Evolutionary conservation across 371 early-diverging fungal genomes (phyloP).

Genomic region (Apophysomyces ossiformis): DNA sequence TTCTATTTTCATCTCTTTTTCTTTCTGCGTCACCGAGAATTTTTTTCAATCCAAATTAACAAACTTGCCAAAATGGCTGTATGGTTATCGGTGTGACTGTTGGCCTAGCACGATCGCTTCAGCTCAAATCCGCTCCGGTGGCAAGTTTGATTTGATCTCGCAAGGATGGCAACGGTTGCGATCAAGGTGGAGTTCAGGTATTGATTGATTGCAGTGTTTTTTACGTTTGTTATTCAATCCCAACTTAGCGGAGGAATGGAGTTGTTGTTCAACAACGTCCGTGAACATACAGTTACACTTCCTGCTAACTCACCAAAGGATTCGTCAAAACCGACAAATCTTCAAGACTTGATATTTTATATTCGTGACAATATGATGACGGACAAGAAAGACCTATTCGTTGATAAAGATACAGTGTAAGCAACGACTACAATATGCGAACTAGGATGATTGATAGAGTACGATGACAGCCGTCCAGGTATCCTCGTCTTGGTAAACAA

Average conservation of each 20-base stretch:
- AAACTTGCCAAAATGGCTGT: too few species aligned
- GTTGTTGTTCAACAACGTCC: conserved; percentile 82
- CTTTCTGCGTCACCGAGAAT: too few species aligned
- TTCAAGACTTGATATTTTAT: conserved; percentile 77
- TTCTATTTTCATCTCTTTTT: too few species aligned
- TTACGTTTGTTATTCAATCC: neutral
- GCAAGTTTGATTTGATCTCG: neutral
- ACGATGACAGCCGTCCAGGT: conserved; percentile 80
- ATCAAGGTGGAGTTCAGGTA: conserved; percentile 21
- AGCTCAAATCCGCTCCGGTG: too few species aligned
- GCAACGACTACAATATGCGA: conserved; percentile 18
- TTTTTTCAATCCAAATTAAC: too few species aligned
- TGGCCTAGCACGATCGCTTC: too few species aligned
- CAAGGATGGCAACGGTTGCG: conserved; percentile 11
- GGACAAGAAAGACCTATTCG: conserved; percentile 87
- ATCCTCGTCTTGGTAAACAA: conserved; percentile 95
- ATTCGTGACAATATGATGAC: conserved; percentile 73
- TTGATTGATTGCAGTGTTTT: neutral
- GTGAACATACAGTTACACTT: conserved; percentile 57
- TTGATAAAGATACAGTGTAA: conserved; percentile 85
- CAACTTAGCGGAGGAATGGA: conserved; percentile 89
- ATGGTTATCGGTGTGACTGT: too few species aligned
- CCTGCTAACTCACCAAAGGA: conserved; percentile 45
- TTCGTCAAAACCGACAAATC: conserved; percentile 50
- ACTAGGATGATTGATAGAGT: neutral